These are phyloP conservation scores for Didymella pinodella DNA, from an alignment of 2,329 filamentous ascomycete species.

Conservation along the genomic window DNA sequence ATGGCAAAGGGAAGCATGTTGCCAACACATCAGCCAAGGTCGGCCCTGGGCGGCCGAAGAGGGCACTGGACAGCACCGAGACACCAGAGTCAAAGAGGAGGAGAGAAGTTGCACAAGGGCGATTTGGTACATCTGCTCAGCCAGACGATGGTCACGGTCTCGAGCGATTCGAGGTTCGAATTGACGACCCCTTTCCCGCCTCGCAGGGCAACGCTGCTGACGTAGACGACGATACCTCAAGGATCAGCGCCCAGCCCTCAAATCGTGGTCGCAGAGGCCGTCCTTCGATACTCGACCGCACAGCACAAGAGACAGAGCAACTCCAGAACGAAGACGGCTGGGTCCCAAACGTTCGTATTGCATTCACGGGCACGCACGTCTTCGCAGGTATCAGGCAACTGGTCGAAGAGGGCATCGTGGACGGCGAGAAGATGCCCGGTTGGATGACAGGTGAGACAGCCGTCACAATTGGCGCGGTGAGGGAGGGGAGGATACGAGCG, in stretches of 20 bases:
- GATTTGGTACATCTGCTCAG: constrained; percentile 68
- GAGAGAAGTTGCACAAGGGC: constrained; percentile 68
- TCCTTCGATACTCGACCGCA: constrained; percentile 46
- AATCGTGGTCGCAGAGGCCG: constrained; percentile 39
- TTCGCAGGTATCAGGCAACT: constrained; percentile 81
- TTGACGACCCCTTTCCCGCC: constrained; percentile 56
- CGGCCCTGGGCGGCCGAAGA: constrained; percentile 40
- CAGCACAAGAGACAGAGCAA: constrained; percentile 42
- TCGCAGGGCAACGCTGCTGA: constrained; percentile 12
- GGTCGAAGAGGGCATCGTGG: constrained; percentile 77
- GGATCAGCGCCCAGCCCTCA: constrained; percentile 21
- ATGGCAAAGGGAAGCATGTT: constrained; percentile 7
- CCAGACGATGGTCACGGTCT: constrained; percentile 39
- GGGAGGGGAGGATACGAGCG: constrained; percentile 66
- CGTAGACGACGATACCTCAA: constrained; percentile 29
- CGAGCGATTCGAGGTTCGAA: constrained; percentile 59
- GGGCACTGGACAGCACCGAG: constrained; percentile 36
- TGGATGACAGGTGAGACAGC: constrained; percentile 92
- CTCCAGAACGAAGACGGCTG: constrained; percentile 51
- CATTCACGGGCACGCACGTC: constrained; percentile 78
- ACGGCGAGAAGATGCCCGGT: constrained; percentile 80
- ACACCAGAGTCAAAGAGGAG: constrained; percentile 62
- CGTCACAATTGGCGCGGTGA: constrained; percentile 75
- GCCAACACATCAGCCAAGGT: constrained; percentile 29
- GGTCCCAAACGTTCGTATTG: constrained; percentile 69